Conservation (phyloP, 768 basidiomycete genomes). For the Brasilioporus rufonigricans region DNA sequence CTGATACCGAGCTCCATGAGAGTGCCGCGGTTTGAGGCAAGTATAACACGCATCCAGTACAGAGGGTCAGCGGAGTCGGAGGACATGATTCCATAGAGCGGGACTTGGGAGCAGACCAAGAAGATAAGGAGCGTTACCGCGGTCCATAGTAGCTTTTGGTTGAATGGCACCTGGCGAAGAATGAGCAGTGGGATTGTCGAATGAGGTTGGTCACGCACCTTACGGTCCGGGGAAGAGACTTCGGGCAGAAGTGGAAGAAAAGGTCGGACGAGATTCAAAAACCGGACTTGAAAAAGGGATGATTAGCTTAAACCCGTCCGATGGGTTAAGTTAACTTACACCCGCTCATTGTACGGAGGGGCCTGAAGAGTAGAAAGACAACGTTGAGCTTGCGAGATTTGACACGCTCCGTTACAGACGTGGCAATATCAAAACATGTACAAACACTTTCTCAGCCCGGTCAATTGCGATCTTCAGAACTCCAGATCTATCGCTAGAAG, state of each 20-base stretch:
- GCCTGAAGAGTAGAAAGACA: constrained; percentile 18
- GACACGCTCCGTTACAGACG: constrained; percentile 25
- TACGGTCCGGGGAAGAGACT: constrained; percentile 96
- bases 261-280: constrained; percentile 96
- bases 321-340: constrained; percentile 47
- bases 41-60: constrained; percentile 99
- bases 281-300: constrained; percentile 58
- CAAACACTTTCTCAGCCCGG: too few relatives aligned
- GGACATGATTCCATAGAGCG: constrained; percentile 99
- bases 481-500: too few relatives aligned
- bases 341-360: constrained; percentile 64
- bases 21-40: constrained; percentile 97
- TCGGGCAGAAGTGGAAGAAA: constrained; percentile 97
- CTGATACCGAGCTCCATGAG: constrained; percentile 99
- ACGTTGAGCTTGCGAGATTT: constrained; percentile 19
- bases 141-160: constrained; percentile 98
- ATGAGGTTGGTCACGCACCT: constrained; percentile 48
- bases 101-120: constrained; percentile 98
- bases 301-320: neutral
- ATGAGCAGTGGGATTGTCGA: constrained; percentile 3
- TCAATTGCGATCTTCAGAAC: too few relatives aligned
- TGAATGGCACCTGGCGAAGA: constrained; percentile 80
- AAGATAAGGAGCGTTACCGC: constrained; percentile 99
- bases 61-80: constrained; percentile 98
- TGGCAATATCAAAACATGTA: constrained; percentile 29